Evolutionary conservation across 306 rosid species (phyloP).

Genomic region (Ammopiptanthus mongolicus): DNA sequence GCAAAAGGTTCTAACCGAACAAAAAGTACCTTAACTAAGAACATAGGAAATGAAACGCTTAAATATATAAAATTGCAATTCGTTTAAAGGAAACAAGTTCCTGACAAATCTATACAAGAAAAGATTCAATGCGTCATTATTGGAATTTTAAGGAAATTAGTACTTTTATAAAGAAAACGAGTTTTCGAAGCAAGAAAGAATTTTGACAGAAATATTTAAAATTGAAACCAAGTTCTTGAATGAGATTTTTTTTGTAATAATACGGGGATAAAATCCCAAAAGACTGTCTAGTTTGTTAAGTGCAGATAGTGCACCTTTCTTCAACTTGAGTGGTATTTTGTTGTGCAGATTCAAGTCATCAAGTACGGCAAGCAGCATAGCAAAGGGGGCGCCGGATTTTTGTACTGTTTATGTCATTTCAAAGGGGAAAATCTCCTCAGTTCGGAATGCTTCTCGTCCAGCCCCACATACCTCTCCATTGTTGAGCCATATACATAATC

Average conservation of each 20-base stretch:
- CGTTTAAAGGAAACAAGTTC: not conserved
- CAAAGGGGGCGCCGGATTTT: slow-evolving; percentile 80
- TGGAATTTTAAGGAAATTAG: too few species aligned
- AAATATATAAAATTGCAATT: not conserved
- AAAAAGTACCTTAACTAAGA: too few species aligned
- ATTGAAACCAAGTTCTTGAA: too few species aligned
- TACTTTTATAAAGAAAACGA: too few species aligned
- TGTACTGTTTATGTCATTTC: slow-evolving; percentile 71
- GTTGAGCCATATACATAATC: slow-evolving; percentile 28
- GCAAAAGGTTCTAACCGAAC: too few species aligned
- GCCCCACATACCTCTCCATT: slow-evolving; percentile 71
- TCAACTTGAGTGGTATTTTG: not conserved
- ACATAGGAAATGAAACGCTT: not conserved
- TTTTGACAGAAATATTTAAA: too few species aligned
- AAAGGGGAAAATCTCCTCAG: slow-evolving; percentile 72
- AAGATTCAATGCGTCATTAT: too few species aligned
- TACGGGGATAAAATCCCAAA: not conserved
- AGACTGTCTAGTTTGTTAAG: not conserved
- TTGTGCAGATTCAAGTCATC: slow-evolving; percentile 69
- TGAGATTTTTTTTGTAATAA: too few species aligned
- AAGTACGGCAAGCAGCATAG: slow-evolving; percentile 44
- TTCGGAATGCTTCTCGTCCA: slow-evolving; percentile 51
- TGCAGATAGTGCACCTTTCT: not conserved
- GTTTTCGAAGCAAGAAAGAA: too few species aligned
- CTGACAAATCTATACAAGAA: not conserved